Evolutionary conservation across 2,329 filamentous ascomycete species (phyloP).

Genomic region (Herpotrichia juniperi): DNA sequence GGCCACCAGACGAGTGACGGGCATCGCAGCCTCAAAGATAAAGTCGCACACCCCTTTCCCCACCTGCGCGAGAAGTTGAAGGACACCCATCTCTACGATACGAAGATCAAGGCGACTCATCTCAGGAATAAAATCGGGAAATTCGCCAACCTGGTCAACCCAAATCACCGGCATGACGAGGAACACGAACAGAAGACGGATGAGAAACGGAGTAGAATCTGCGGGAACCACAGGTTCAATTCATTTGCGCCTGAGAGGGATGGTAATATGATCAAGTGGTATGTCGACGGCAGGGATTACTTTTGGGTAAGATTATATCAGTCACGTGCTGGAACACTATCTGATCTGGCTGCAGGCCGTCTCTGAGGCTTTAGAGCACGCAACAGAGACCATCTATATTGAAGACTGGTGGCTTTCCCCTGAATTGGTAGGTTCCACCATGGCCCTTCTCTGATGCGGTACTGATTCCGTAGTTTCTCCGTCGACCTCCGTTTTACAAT

Average conservation of each 20-base stretch:
- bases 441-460: neutral
- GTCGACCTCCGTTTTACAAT: constrained; percentile 80
- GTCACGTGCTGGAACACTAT: neutral
- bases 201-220: constrained; percentile 74
- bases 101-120: constrained; percentile 61
- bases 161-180: constrained; percentile 91
- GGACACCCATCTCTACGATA: constrained; percentile 54
- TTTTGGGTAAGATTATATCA: constrained; percentile 64
- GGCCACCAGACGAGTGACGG: constrained; percentile 8
- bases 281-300: constrained; percentile 94
- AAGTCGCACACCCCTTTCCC: constrained; percentile 47
- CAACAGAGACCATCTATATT: constrained; percentile 94
- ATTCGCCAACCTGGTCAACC: constrained; percentile 74
- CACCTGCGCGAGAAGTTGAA: constrained; percentile 53
- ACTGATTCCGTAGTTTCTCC: constrained; percentile 63
- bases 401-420: constrained; percentile 97
- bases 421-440: constrained; percentile 59
- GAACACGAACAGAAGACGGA: constrained; percentile 86
- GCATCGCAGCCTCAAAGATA: constrained; percentile 39
- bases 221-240: constrained; percentile 79
- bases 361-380: constrained; percentile 84
- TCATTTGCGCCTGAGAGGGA: constrained; percentile 89
- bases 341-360: constrained; percentile 62
- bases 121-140: constrained; percentile 69
- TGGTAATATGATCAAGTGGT: constrained; percentile 92